phyloP scores from a whole-genome alignment of 2,329 filamentous ascomycete genomes.

The Botrytis byssoidea region DNA sequence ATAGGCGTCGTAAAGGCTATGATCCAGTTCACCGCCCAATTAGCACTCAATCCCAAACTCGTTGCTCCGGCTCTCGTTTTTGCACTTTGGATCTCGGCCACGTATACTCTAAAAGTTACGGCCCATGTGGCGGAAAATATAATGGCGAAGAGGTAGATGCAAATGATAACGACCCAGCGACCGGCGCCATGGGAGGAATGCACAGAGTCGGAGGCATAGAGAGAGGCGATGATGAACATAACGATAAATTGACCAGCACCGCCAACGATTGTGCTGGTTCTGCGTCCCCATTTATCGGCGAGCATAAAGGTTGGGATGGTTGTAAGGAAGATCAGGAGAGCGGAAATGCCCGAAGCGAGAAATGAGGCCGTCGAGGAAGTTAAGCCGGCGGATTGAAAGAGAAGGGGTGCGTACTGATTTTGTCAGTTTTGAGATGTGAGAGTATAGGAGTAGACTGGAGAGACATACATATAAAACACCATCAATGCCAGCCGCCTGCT shows the following conservation, averaged over 20 bases:
- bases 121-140: constrained; percentile 52
- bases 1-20: constrained; percentile 41
- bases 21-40: constrained; percentile 41
- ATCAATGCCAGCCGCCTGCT: constrained; percentile 62
- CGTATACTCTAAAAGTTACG: constrained; percentile 55
- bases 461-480: constrained; percentile 56
- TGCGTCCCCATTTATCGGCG: constrained; percentile 57
- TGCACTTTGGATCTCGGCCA: constrained; percentile 56
- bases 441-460: not conserved
- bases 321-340: constrained; percentile 56
- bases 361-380: constrained; percentile 54
- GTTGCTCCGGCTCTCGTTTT: constrained; percentile 55
- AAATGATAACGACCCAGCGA: constrained; percentile 51
- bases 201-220: constrained; percentile 51
- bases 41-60: constrained; percentile 49
- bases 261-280: constrained; percentile 52
- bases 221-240: constrained; percentile 54
- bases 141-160: constrained; percentile 50
- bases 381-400: constrained; percentile 60
- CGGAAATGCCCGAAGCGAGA: constrained; percentile 60
- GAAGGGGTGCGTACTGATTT: constrained; percentile 55
- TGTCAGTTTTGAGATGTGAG: constrained; percentile 3
- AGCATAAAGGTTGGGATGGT: constrained; percentile 56
- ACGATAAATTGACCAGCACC: constrained; percentile 50
- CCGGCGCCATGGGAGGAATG: constrained; percentile 42